Evolutionary conservation across 2,329 filamentous ascomycete genomes (phyloP), one percentile per base, ranked within the genome.

Genomic region (Diaporthe nobilis): DNA sequence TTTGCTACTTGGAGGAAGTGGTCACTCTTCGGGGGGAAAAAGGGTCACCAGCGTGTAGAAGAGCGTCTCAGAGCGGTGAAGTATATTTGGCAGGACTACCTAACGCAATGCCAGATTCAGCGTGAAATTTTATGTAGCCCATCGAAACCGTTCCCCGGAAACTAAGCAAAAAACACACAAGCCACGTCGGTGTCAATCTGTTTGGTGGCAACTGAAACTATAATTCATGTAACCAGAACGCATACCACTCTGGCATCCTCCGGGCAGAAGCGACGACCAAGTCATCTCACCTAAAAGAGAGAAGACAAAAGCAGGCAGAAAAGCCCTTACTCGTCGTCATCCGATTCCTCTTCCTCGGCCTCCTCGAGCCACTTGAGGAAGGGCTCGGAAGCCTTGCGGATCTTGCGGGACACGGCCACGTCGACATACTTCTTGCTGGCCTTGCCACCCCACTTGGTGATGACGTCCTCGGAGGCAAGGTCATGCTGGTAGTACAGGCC

Each of bases 371-470:
- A 98, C 81, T 92, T 94, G 82, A 98, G 90, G 91, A 99, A 99
- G 78, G 94, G 93, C 88, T 97, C 94, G 72, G 97, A 95, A 79
- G 95, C 94, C 89, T 97, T 96, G 87, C 96, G 95, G 78, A 98
- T 95, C 90, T 97, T 98, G 90, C 95, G 96, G 87, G 95, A 98
- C 77, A 92, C 96, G 76, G 93, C 84, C 77, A 97, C 28, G 84
- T 98, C 96, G 80, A 97, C 94, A 84, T 98, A 98, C 89, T 98
- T 98, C 93, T 98, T 98, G 91, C 95, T 98, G 76, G 96, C 95
- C 90, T 97, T 98, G 83, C 91, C 90, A 79, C 96, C 96, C 96
- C 97, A 99, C 80, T 93, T 93, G 86, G 93, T 94, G 83, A 98
- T 92, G 22, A 95, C 91, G 78, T 98, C 96, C 88, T 99, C 97